Evolutionary conservation across 164 flowering plant genomes (phyloP), one percentile per base, ranked within the genome.

Genomic region (Sedum album): DNA sequence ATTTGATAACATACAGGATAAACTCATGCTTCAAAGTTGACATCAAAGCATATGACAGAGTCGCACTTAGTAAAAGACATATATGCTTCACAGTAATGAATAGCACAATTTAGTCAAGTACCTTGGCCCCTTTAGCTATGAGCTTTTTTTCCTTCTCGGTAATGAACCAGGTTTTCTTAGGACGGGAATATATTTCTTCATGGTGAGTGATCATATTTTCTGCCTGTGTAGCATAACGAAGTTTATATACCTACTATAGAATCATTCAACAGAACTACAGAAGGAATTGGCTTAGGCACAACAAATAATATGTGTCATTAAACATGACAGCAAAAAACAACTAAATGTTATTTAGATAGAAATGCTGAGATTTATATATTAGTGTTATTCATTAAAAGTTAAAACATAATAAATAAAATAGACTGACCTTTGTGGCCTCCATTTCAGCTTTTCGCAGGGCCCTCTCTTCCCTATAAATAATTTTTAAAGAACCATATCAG

Each of bases 391-490:
- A 14, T 62, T 21, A 31, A 35, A 13, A 21, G 31, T 1, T 1
- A 17, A 28, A 66, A 46, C 38, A 46, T 5, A 44, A 11, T 28
- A 35, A 10, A 35, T n/a, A 26, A 17, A 21, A 41, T 0, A 44
- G 31, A 44, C 38, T 42, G 55, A 93, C 98, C 96, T 94, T 94
- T 60, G 84, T 77, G 42, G 81, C 90, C 77, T 94, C 97, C 96
- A 94, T 94, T 79, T 94, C 99, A 73, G 97, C 98, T 84, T 89
- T 91, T 72, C 96, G 85, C 39, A 91, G 75, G 21, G 76, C 88
- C 76, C 78, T 84, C 76, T 94, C 97, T 77, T 88, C 96, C 83
- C 98, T 93, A 82, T 71, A 76, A 9, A 60, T 60, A 63, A 39
- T 38, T 30, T 44, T 11, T 44, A 23, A 23, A 71, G 31, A 36